Evolutionary conservation across 495 filamentous ascomycete genomes (phyloP).

Genomic region (Tuber melanosporum): DNA sequence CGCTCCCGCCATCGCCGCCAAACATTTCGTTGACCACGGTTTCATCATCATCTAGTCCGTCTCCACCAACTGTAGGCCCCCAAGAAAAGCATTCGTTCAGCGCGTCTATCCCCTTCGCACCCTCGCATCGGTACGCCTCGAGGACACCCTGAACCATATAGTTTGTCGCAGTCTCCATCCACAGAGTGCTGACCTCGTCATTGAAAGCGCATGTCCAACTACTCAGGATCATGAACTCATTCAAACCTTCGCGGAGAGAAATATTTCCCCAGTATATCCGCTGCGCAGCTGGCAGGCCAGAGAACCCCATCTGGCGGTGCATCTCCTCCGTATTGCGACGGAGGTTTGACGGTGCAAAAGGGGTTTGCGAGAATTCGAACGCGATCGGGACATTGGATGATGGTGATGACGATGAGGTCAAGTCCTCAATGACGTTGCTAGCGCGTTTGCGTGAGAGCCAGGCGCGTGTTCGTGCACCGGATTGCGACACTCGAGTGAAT

Average conservation of each 20-base stretch:
- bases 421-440: slow-evolving; percentile 11
- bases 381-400: background rate
- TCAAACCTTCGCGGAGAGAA: slow-evolving; percentile 32
- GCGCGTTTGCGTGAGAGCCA: slow-evolving; percentile 34
- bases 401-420: slow-evolving; percentile 7
- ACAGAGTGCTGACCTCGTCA: slow-evolving; percentile 29
- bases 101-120: slow-evolving; percentile 28
- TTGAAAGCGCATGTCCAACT: slow-evolving; percentile 29
- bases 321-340: slow-evolving; percentile 29
- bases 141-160: slow-evolving; percentile 40
- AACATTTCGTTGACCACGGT: slow-evolving; percentile 38
- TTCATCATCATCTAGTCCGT: slow-evolving; percentile 25
- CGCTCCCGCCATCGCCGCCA: slow-evolving; percentile 27
- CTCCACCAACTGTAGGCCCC: slow-evolving; percentile 27
- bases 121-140: slow-evolving; percentile 36
- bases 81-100: slow-evolving; percentile 40
- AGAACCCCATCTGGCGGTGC: slow-evolving; percentile 29
- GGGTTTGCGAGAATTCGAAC: slow-evolving; percentile 19
- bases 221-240: slow-evolving; percentile 36
- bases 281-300: slow-evolving; percentile 17
- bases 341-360: slow-evolving; percentile 19
- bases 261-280: slow-evolving; percentile 26
- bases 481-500: slow-evolving; percentile 11
- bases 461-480: slow-evolving; percentile 21
- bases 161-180: slow-evolving; percentile 26